Conservation (phyloP, 495 filamentous ascomycete species). For the Aspergillus bertholletiae region DNA sequence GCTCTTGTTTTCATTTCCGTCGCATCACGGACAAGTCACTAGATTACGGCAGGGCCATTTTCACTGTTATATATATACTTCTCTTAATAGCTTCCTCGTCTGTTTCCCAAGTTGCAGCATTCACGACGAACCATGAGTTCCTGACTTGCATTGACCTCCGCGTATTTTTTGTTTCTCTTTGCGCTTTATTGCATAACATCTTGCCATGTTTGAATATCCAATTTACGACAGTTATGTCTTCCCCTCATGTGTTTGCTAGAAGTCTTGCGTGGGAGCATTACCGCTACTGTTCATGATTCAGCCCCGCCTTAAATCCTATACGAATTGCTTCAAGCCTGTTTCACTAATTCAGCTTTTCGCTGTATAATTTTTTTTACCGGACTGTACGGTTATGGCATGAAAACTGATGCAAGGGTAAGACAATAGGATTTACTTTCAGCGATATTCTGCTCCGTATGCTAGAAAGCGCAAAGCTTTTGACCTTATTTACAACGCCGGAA, state of each 20-base stretch:
- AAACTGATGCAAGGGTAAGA: conserved; percentile 28
- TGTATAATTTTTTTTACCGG: conserved; percentile 21
- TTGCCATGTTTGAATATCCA: conserved; percentile 24
- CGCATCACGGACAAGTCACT: background rate
- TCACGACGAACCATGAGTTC: conserved; percentile 18
- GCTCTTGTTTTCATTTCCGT: background rate
- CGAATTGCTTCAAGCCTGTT: background rate
- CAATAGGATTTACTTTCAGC: background rate
- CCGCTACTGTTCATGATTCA: conserved; percentile 9
- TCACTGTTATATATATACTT: conserved; percentile 2
- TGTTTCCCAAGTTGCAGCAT: conserved; percentile 5
- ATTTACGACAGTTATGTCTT: background rate
- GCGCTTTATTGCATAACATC: conserved; percentile 23
- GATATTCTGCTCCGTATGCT: background rate
- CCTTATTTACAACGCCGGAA: conserved; percentile 13
- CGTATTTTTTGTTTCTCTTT: no score
- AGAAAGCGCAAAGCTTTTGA: background rate
- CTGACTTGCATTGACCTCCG: conserved; percentile 11
- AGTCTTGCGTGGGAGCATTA: conserved; percentile 16
- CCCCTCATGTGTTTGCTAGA: background rate
- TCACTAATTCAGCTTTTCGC: conserved; percentile 14
- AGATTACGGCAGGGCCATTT: background rate
- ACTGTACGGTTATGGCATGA: conserved; percentile 23
- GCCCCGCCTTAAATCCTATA: background rate
- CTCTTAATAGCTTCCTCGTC: conserved; percentile 7